Conservation (phyloP, 1,284 basidiomycete species). For the Psilocybe mexicana region DNA sequence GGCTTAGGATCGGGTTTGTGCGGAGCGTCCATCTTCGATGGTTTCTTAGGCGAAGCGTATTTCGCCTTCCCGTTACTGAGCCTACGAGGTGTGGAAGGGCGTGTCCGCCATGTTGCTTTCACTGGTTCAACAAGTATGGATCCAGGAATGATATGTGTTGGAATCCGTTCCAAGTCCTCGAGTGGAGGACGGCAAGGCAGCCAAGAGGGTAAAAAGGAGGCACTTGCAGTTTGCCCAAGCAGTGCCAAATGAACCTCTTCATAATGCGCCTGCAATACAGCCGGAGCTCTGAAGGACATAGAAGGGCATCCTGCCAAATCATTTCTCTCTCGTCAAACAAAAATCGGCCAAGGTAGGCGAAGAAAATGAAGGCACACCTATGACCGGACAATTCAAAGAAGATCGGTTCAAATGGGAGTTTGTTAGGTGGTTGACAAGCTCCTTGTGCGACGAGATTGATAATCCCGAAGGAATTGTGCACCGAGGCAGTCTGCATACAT, state of each 20-base stretch:
- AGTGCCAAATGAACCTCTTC: slow-evolving; percentile 11
- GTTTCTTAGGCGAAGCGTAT: slow-evolving; percentile 13
- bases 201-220: slow-evolving; percentile 15
- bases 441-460: slow-evolving; percentile 10
- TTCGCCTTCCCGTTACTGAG: not conserved
- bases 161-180: slow-evolving; percentile 3
- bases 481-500: slow-evolving; percentile 20
- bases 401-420: slow-evolving; percentile 22
- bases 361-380: slow-evolving; percentile 14
- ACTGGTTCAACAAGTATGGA: slow-evolving; percentile 11
- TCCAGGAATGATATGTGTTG: slow-evolving; percentile 5
- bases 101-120: not conserved
- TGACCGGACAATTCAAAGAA: slow-evolving; percentile 22
- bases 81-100: not conserved
- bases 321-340: not conserved
- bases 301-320: slow-evolving; percentile 9
- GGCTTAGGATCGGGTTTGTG: not conserved
- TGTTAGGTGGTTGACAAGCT: slow-evolving; percentile 22
- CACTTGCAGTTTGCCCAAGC: not conserved
- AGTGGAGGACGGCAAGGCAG: slow-evolving; percentile 10
- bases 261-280: slow-evolving; percentile 14
- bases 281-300: slow-evolving; percentile 8
- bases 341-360: not conserved
- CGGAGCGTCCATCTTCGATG: slow-evolving; percentile 6
- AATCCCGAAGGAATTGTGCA: slow-evolving; percentile 20